Conservation (phyloP, 495 filamentous ascomycete species). For the Hypomontagnella monticulosa region DNA sequence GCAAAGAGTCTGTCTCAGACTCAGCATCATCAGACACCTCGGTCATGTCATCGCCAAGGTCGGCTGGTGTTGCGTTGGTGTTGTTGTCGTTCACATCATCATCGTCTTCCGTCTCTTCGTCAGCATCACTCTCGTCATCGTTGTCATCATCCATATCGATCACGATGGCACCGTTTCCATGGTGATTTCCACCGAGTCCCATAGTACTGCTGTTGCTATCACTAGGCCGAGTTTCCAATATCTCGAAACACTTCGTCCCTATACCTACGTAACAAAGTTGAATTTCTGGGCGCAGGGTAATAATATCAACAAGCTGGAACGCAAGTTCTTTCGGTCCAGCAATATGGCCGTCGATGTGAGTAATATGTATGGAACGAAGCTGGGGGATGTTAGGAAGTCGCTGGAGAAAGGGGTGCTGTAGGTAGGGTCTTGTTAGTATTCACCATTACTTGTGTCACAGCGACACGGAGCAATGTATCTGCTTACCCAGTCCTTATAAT, state of each 20-base stretch:
- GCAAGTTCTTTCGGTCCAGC: slow-evolving; percentile 77
- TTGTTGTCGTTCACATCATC: slow-evolving; percentile 55
- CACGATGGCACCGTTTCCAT: slow-evolving; percentile 41
- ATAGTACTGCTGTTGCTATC: slow-evolving; percentile 48
- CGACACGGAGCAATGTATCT: slow-evolving; percentile 2
- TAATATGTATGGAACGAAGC: slow-evolving; percentile 81
- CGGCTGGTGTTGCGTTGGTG: slow-evolving; percentile 54
- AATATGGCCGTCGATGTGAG: slow-evolving; percentile 73
- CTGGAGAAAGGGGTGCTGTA: slow-evolving; percentile 87
- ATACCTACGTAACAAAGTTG: slow-evolving; percentile 87
- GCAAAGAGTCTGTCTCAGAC: slow-evolving; percentile 65
- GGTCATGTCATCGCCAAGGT: slow-evolving; percentile 51
- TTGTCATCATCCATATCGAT: slow-evolving; percentile 59
- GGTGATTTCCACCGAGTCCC: slow-evolving; percentile 52
- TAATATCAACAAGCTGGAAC: slow-evolving; percentile 83
- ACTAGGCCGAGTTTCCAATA: slow-evolving; percentile 72
- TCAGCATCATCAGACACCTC: slow-evolving; percentile 65
- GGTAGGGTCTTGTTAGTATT: slow-evolving; percentile 39
- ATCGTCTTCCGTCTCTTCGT: slow-evolving; percentile 61
- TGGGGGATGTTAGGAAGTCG: slow-evolving; percentile 78
- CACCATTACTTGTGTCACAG: background rate
- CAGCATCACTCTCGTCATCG: slow-evolving; percentile 56
- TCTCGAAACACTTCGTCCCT: slow-evolving; percentile 84
- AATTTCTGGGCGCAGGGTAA: slow-evolving; percentile 85
- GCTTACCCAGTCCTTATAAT: slow-evolving; percentile 89